Conservation (phyloP, 140 eudicot genomes). For the Bidens hawaiensis region DNA sequence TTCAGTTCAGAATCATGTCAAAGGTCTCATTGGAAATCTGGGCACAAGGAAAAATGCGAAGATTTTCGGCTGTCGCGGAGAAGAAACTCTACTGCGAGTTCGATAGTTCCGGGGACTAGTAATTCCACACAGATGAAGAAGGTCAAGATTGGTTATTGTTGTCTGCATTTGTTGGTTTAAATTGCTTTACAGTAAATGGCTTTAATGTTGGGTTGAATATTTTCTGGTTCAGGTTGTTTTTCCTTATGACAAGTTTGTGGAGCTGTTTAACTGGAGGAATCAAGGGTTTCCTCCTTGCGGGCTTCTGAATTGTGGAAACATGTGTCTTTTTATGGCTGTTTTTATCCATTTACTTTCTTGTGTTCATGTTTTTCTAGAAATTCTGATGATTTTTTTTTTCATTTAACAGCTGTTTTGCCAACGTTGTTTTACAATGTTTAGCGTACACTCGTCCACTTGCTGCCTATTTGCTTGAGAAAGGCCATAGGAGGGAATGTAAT, state of each 20-base stretch:
- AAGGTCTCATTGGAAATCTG: conserved; percentile 65
- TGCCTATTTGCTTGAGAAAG: conserved; percentile 78
- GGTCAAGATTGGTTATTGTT: conserved; percentile 35
- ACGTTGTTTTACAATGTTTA: conserved; percentile 90
- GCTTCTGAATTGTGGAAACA: conserved; percentile 90
- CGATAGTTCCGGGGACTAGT: conserved; percentile 34
- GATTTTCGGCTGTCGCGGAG: conserved; percentile 26
- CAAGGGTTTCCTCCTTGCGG: conserved; percentile 87
- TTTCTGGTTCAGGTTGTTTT: conserved; percentile 59
- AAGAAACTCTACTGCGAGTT: conserved; percentile 22
- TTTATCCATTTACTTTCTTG: not conserved
- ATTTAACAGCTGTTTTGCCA: conserved; percentile 84
- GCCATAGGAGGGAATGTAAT: conserved; percentile 71
- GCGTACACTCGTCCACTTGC: conserved; percentile 84
- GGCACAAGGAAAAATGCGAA: conserved; percentile 60
- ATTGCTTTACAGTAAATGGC: not conserved
- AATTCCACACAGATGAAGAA: conserved; percentile 38
- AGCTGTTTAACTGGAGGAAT: conserved; percentile 69
- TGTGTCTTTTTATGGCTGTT: conserved; percentile 35
- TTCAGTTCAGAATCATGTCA: conserved; percentile 82
- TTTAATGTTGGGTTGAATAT: not conserved
- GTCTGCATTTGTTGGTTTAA: not conserved
- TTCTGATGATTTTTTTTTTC: conserved; percentile 13
- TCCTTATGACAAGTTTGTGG: conserved; percentile 82
- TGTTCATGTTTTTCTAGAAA: not conserved